Evolutionary conservation across 164 flowering plant species (phyloP).

Genomic region (Chimonanthus salicifolius): DNA sequence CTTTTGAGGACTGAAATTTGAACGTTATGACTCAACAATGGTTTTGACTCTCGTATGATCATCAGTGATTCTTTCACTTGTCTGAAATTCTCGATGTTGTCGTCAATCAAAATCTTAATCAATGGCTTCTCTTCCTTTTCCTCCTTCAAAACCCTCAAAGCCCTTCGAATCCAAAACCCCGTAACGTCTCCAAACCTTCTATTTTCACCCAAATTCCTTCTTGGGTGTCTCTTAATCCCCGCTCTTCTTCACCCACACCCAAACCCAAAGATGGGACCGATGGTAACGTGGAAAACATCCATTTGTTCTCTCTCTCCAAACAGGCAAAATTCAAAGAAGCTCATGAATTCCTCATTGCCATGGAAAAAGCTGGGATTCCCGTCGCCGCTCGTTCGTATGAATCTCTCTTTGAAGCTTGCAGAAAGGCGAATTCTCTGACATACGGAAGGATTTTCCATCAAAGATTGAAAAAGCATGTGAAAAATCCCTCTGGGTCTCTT

Average conservation of each 20-base stretch:
- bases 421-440: constrained; percentile 17
- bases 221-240: constrained; percentile 33
- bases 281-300: constrained; percentile 37
- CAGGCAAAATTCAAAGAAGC: constrained; percentile 45
- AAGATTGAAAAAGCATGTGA: constrained; percentile 12
- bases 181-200: constrained; percentile 5
- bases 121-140: constrained; percentile 16
- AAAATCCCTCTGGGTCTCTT: constrained; percentile 28
- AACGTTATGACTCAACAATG: too few species aligned
- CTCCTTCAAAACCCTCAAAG: background rate
- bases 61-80: too few species aligned
- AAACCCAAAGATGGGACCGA: background rate
- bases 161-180: constrained; percentile 2
- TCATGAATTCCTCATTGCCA: constrained; percentile 30
- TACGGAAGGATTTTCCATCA: constrained; percentile 31
- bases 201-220: constrained; percentile 36
- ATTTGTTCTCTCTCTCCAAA: constrained; percentile 39
- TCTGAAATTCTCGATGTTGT: too few species aligned
- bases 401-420: constrained; percentile 31
- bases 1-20: too few species aligned
- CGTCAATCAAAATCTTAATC: background rate
- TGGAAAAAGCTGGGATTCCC: constrained; percentile 30
- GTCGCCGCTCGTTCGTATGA: constrained; percentile 27
- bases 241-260: constrained; percentile 10
- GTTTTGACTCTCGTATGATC: too few species aligned